Percentiles rank a stretch among this genome's conserved stretches.
Conservation (phyloP, 2,329 filamentous ascomycete genomes). For the Ophiocordyceps australis region DNA sequence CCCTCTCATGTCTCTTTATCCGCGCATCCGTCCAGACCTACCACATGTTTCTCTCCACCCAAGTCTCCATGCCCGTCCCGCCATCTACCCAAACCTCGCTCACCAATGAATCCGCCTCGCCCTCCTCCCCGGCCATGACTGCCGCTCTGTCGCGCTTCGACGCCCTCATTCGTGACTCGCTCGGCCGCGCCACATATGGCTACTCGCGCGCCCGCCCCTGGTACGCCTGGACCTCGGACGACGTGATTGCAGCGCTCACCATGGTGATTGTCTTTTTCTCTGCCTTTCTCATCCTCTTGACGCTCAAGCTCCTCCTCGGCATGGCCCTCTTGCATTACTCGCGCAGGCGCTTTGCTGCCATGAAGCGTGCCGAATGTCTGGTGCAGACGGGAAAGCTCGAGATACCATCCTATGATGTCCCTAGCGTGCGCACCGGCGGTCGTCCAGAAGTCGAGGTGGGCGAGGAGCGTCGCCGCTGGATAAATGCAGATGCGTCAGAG, state of each 20-base stretch:
- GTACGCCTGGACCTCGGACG: conserved; percentile 47
- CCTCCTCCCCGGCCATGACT: conserved; percentile 54
- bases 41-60: conserved; percentile 88
- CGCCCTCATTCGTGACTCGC: conserved; percentile 52
- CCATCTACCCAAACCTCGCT: conserved; percentile 48
- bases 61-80: conserved; percentile 57
- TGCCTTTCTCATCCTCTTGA: conserved; percentile 67
- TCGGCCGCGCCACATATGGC: conserved; percentile 56
- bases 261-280: conserved; percentile 77
- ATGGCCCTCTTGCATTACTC: conserved; percentile 74
- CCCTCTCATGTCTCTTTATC: conserved; percentile 87
- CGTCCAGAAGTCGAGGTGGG: conserved; percentile 78
- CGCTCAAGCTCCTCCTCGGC: conserved; percentile 70
- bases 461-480: conserved; percentile 70
- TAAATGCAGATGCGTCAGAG: conserved; percentile 72
- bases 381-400: conserved; percentile 26
- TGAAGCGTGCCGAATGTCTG: conserved; percentile 52
- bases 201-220: conserved; percentile 26
- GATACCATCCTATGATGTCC: conserved; percentile 42
- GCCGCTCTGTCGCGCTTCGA: conserved; percentile 69
- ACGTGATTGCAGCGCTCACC: conserved; percentile 58
- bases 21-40: conserved; percentile 90
- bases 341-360: conserved; percentile 58
- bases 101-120: conserved; percentile 40
- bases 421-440: conserved; percentile 59